phyloP scores from a whole-genome alignment of 1,284 basidiomycete species.

The Fomitopsis betulina region DNA sequence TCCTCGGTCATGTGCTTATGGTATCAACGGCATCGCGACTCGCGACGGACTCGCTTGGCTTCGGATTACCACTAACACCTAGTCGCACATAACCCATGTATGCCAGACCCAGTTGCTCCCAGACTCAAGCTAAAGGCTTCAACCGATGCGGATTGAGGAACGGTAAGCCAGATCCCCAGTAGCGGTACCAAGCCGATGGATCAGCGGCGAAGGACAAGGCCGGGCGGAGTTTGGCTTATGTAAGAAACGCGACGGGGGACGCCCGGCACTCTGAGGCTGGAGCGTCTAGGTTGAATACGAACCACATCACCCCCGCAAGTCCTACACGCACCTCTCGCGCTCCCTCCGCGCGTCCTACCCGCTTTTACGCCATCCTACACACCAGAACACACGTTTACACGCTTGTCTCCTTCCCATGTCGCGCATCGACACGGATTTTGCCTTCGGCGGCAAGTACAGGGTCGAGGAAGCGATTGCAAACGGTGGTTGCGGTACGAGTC shows the following conservation, averaged over 20 bases:
- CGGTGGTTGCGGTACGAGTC: constrained; percentile 81
- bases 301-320: constrained; percentile 1
- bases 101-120: not conserved
- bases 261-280: not conserved
- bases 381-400: not conserved
- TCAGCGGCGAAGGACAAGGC: not conserved
- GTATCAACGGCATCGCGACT: too few relatives aligned
- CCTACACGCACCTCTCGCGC: constrained; percentile 2
- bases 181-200: not conserved
- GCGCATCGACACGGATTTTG: constrained; percentile 51
- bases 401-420: constrained; percentile 6
- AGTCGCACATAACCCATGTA: not conserved
- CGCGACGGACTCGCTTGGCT: too few relatives aligned
- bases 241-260: not conserved
- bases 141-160: too few relatives aligned
- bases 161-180: too few relatives aligned
- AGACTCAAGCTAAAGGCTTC: not conserved
- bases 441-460: constrained; percentile 88
- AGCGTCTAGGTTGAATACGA: not conserved
- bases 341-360: not conserved
- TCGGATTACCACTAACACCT: too few relatives aligned
- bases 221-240: not conserved
- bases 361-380: not conserved
- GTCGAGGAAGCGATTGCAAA: constrained; percentile 94
- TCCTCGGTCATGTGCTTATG: too few relatives aligned